Conservation (phyloP, 2,329 filamentous ascomycete species). For the Pseudopithomyces maydicus region DNA sequence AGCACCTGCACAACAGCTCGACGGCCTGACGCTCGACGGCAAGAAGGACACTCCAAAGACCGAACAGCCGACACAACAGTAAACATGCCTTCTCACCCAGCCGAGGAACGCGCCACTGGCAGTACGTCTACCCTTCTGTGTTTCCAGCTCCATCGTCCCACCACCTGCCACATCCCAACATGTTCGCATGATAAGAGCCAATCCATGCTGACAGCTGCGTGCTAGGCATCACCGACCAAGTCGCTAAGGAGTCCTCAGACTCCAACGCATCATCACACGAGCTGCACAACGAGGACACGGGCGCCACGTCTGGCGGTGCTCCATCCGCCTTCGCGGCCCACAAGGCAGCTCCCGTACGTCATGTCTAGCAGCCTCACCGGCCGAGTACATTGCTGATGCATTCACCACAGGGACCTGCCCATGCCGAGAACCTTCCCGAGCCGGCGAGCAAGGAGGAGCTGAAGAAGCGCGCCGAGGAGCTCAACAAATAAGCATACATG, state of each 20-base stretch:
- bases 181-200: not conserved
- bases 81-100: constrained; percentile 50
- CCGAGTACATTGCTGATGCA: constrained; percentile 2
- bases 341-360: constrained; percentile 11
- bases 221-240: constrained; percentile 51
- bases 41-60: constrained; percentile 1
- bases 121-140: constrained; percentile 35
- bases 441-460: constrained; percentile 55
- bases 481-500: constrained; percentile 49
- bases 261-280: constrained; percentile 45
- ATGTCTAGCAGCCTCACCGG: constrained; percentile 10
- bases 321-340: constrained; percentile 22
- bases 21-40: constrained; percentile 5
- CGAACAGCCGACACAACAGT: constrained; percentile 15
- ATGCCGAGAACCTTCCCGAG: constrained; percentile 51
- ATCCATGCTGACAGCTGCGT: not conserved
- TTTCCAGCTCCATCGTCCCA: not conserved
- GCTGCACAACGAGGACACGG: constrained; percentile 40
- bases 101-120: constrained; percentile 46
- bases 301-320: constrained; percentile 41
- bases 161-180: not conserved
- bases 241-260: constrained; percentile 51
- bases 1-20: constrained; percentile 6
- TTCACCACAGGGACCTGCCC: constrained; percentile 50
- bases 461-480: constrained; percentile 55